Conservation (phyloP, 257 asterid species). For the Jacaranda copaia region DNA sequence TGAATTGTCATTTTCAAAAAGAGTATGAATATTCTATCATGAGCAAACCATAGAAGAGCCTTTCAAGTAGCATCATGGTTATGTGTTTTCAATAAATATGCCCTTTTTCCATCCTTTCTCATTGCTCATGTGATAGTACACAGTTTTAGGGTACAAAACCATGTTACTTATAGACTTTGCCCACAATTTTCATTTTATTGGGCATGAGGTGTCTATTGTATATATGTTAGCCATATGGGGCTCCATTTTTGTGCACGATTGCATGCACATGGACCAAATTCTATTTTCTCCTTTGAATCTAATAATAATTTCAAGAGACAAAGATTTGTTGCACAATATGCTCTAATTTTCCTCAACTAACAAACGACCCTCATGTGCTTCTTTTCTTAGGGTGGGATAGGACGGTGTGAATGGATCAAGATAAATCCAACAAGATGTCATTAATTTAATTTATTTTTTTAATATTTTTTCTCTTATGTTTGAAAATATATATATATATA, state of each 20-base stretch:
- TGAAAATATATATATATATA: too few relatives aligned
- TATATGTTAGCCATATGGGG: constrained; percentile 37
- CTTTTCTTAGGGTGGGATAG: too few relatives aligned
- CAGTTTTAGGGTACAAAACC: constrained; percentile 37
- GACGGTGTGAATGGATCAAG: too few relatives aligned
- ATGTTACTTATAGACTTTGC: constrained; percentile 45
- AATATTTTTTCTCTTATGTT: too few relatives aligned
- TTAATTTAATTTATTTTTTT: too few relatives aligned
- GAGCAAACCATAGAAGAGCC: background rate
- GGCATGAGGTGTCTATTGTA: constrained; percentile 9
- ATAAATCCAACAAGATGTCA: too few relatives aligned
- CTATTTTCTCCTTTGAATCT: background rate
- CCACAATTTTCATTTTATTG: constrained; percentile 29
- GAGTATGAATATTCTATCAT: too few relatives aligned
- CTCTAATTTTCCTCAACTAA: background rate
- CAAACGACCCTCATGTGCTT: too few relatives aligned
- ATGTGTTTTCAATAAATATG: constrained; percentile 18
- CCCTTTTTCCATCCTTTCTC: background rate
- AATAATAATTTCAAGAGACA: constrained; percentile 32
- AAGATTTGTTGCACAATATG: constrained; percentile 28
- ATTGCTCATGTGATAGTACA: constrained; percentile 37
- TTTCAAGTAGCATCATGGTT: constrained; percentile 13
- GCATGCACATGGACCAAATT: constrained; percentile 43
- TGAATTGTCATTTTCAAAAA: too few relatives aligned
- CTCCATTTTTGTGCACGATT: constrained; percentile 50